Evolutionary conservation across 1,284 basidiomycete species (phyloP).

Genomic region (Schizophyllum amplum): DNA sequence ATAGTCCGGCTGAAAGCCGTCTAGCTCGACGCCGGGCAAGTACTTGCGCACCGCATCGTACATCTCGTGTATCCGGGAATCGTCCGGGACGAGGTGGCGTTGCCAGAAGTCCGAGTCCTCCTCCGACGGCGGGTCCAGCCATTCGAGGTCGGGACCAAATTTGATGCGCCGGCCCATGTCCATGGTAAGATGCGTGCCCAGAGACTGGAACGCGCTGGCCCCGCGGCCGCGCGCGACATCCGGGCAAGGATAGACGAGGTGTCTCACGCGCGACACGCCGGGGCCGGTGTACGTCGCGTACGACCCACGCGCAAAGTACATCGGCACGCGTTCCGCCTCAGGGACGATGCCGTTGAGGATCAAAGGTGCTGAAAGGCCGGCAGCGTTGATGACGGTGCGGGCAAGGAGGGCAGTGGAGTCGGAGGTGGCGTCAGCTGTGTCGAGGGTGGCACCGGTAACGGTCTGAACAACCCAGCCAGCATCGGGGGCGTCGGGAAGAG

Average conservation of each 20-base stretch:
- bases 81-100: constrained; percentile 58
- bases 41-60: constrained; percentile 62
- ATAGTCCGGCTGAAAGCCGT: constrained; percentile 80
- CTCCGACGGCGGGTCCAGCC: constrained; percentile 52
- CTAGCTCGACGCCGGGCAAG: constrained; percentile 60
- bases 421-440: constrained; percentile 40
- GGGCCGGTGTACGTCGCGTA: constrained; percentile 84
- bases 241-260: constrained; percentile 88
- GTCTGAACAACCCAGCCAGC: constrained; percentile 71
- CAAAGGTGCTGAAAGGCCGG: constrained; percentile 72
- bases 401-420: constrained; percentile 73
- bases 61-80: constrained; percentile 59
- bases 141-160: constrained; percentile 93
- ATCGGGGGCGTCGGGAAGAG: constrained; percentile 21
- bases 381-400: constrained; percentile 79
- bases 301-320: constrained; percentile 76
- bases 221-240: constrained; percentile 36
- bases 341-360: constrained; percentile 69
- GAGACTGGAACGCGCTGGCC: constrained; percentile 61
- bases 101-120: constrained; percentile 70
- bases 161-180: constrained; percentile 83
- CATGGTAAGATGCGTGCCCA: constrained; percentile 89
- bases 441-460: constrained; percentile 33
- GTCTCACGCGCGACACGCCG: constrained; percentile 57
- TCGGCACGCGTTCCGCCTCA: constrained; percentile 43